Percentiles rank a stretch among this genome's conserved stretches.
Evolutionary conservation across 2,329 filamentous ascomycete species (phyloP).

Genomic region (Apiospora arundinis): DNA sequence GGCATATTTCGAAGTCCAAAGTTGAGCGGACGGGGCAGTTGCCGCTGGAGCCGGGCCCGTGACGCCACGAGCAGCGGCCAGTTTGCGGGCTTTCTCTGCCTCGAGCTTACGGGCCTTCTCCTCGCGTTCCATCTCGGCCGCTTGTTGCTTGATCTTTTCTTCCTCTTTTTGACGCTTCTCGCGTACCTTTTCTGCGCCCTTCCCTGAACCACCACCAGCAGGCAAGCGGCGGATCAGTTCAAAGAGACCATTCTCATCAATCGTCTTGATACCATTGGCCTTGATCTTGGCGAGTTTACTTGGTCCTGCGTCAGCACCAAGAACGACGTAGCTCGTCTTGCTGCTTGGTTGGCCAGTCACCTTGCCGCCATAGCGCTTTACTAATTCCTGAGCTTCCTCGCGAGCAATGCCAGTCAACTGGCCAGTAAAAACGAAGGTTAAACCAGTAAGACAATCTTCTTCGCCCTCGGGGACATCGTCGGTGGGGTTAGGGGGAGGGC

Average conservation of each 20-base stretch:
- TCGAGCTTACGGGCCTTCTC: constrained; percentile 67
- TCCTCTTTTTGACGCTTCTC: constrained; percentile 87
- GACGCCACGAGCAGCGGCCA: constrained; percentile 50
- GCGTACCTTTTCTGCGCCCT: constrained; percentile 83
- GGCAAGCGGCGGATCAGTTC: constrained; percentile 82
- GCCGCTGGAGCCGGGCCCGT: constrained; percentile 45
- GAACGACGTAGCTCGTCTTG: constrained; percentile 92
- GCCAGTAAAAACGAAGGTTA: constrained; percentile 96
- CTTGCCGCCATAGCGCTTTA: constrained; percentile 95
- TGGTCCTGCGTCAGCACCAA: constrained; percentile 90
- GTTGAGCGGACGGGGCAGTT: constrained; percentile 60
- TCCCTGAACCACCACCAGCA: constrained; percentile 84
- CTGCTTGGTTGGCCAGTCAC: constrained; percentile 84
- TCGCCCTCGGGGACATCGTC: constrained; percentile 81
- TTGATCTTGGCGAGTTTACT: constrained; percentile 90
- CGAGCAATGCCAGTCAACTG: constrained; percentile 80
- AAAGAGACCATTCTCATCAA: constrained; percentile 92
- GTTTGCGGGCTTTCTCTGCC: constrained; percentile 60
- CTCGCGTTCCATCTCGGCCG: constrained; percentile 83
- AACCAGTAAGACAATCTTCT: constrained; percentile 87
- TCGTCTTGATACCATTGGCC: constrained; percentile 82
- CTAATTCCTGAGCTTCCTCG: constrained; percentile 82
- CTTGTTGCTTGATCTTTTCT: constrained; percentile 79
- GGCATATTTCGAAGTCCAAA: constrained; percentile 97
- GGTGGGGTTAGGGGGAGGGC: constrained; percentile 67